Conservation (phyloP, 169 alveolate genomes). For the Plasmodium vinckei region DNA sequence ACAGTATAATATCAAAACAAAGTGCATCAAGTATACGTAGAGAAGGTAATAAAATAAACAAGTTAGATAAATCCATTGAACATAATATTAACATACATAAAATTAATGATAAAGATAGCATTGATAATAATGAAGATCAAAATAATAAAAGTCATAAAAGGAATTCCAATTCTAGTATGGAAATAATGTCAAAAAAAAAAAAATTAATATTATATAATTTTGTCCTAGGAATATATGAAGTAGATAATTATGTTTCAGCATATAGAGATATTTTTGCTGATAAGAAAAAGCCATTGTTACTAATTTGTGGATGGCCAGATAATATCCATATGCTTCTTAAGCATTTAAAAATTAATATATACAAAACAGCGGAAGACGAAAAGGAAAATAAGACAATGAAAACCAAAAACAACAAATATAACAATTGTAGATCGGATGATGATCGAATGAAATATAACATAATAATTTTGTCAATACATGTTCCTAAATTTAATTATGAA, state of each 20-base stretch:
- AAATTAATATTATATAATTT: slow-evolving; percentile 10
- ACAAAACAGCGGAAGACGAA: not conserved
- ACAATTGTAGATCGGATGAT: not conserved
- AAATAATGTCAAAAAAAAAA: not conserved
- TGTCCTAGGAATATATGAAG: slow-evolving; percentile 51
- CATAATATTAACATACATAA: not conserved
- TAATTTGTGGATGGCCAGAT: slow-evolving; percentile 85
- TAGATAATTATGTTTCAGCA: slow-evolving; percentile 65
- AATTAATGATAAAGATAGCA: not conserved
- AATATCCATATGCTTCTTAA: slow-evolving; percentile 79
- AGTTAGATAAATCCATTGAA: no score
- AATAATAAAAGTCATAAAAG: not conserved
- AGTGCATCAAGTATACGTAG: not conserved
- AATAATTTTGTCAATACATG: slow-evolving; percentile 76
- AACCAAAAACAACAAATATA: not conserved
- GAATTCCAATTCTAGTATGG: not conserved
- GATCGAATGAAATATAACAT: slow-evolving; percentile 53
- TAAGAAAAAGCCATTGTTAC: slow-evolving; percentile 69
- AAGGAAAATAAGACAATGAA: not conserved
- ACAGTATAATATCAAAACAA: not conserved
- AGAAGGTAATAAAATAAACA: not conserved
- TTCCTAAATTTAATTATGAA: slow-evolving; percentile 78
- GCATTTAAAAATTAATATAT: slow-evolving; percentile 41
- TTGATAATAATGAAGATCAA: not conserved
- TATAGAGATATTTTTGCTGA: slow-evolving; percentile 45